Evolutionary conservation across 2,329 filamentous ascomycete species (phyloP).

Genomic region (Metarhizium anisopliae): DNA sequence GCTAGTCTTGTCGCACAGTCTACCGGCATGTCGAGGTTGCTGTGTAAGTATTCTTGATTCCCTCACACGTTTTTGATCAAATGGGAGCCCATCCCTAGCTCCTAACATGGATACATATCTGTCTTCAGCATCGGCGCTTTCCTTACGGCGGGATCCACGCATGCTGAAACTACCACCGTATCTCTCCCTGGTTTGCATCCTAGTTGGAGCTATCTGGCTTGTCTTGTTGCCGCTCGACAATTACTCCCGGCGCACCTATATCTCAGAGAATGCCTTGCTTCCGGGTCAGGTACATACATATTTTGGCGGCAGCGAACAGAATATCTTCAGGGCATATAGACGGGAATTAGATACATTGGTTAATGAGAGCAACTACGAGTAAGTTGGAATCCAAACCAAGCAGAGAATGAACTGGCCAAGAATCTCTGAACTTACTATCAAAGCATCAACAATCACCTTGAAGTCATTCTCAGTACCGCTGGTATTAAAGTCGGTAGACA

Average conservation of each 20-base stretch:
- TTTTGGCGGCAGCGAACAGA: conserved; percentile 91
- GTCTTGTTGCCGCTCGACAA: conserved; percentile 81
- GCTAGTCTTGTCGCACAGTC: neutral
- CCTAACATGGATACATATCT: neutral
- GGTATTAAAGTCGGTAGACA: conserved; percentile 85
- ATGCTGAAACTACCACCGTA: conserved; percentile 80
- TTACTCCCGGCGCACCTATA: conserved; percentile 88
- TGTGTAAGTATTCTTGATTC: conserved; percentile 32
- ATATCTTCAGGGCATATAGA: conserved; percentile 83
- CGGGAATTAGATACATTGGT: conserved; percentile 66
- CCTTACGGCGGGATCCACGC: conserved; percentile 70
- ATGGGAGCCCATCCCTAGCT: neutral
- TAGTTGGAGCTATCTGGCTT: conserved; percentile 83
- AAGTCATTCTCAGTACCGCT: conserved; percentile 64
- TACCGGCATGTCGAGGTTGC: conserved; percentile 40
- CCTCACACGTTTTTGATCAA: neutral
- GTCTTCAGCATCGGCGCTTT: conserved; percentile 47
- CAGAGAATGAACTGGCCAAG: neutral
- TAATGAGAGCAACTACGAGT: conserved; percentile 44
- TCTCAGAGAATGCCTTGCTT: conserved; percentile 92
- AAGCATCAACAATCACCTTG: conserved; percentile 61
- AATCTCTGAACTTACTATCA: neutral
- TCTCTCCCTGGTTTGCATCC: conserved; percentile 73
- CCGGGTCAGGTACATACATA: conserved; percentile 97
- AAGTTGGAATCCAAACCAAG: conserved; percentile 14